Evolutionary conservation across 495 filamentous ascomycete species (phyloP).

Genomic region (Penicillium verhagenii): DNA sequence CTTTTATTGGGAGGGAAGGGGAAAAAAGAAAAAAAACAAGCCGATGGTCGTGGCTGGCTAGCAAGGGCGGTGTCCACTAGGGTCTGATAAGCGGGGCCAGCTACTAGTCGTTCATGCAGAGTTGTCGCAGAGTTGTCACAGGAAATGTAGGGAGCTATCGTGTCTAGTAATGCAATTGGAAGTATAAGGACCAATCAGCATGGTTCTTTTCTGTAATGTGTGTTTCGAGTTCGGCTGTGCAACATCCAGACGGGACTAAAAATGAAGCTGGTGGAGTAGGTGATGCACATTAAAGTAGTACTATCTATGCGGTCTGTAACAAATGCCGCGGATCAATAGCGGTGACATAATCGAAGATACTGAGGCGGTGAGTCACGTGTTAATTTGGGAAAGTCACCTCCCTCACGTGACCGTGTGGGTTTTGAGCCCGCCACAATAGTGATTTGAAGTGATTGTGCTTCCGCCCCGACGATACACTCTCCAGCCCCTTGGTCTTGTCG

Average conservation of each 20-base stretch:
- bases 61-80: conserved; percentile 25
- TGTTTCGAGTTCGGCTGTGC: background rate
- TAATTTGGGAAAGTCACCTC: background rate
- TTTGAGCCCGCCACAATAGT: conserved; percentile 49
- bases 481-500: conserved; percentile 7
- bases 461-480: conserved; percentile 17
- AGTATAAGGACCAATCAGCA: background rate
- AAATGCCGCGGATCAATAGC: background rate
- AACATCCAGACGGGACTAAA: background rate
- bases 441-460: conserved; percentile 41
- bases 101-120: background rate
- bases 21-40: background rate
- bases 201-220: background rate
- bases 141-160: background rate
- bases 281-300: background rate
- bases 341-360: background rate
- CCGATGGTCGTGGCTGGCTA: conserved; percentile 10
- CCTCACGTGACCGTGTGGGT: conserved; percentile 32
- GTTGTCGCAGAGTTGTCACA: conserved; percentile 1
- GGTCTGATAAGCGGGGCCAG: conserved; percentile 15
- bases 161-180: background rate
- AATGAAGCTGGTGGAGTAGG: background rate
- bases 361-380: conserved; percentile 40
- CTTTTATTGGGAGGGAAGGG: background rate
- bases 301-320: background rate